A percentile compares a stretch with the other conserved stretches of the same genome.
phyloP scores from a whole-genome alignment of 2,329 filamentous ascomycete genomes.

The Fusarium falciforme region DNA sequence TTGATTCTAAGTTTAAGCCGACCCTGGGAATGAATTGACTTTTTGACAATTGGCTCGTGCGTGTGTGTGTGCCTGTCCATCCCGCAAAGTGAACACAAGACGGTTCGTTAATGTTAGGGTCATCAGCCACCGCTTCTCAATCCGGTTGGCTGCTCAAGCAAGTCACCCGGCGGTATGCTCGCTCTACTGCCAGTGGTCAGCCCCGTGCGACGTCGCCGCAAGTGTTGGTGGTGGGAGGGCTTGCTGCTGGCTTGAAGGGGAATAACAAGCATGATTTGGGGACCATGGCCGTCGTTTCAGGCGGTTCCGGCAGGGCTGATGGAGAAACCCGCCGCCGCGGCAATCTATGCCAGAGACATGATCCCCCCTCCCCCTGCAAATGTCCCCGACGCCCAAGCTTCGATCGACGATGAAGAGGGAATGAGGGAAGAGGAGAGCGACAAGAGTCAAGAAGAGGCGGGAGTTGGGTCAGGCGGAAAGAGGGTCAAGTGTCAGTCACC shows the following conservation, averaged over 20 bases:
- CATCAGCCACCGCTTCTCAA: constrained; percentile 1
- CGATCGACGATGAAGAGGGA: constrained; percentile 9
- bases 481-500: neutral
- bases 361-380: constrained; percentile 3
- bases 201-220: neutral
- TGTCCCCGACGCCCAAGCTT: neutral
- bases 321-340: constrained; percentile 6
- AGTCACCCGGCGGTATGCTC: neutral
- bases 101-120: neutral
- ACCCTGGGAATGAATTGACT: constrained; percentile 18
- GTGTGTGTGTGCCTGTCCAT: constrained; percentile 28
- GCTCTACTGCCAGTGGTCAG: too few species aligned
- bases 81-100: neutral
- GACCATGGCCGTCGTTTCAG: constrained; percentile 31
- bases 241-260: constrained; percentile 1
- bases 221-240: neutral
- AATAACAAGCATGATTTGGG: constrained; percentile 18
- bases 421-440: constrained; percentile 1
- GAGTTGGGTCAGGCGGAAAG: neutral
- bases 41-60: constrained; percentile 34
- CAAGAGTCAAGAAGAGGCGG: neutral
- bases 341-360: constrained; percentile 21
- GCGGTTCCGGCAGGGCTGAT: constrained; percentile 28
- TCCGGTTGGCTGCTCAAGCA: constrained; percentile 19
- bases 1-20: constrained; percentile 33